Base-by-base conservation (phyloP, 1,284 basidiomycete genomes). In the Earliella scabrosa region DNA sequence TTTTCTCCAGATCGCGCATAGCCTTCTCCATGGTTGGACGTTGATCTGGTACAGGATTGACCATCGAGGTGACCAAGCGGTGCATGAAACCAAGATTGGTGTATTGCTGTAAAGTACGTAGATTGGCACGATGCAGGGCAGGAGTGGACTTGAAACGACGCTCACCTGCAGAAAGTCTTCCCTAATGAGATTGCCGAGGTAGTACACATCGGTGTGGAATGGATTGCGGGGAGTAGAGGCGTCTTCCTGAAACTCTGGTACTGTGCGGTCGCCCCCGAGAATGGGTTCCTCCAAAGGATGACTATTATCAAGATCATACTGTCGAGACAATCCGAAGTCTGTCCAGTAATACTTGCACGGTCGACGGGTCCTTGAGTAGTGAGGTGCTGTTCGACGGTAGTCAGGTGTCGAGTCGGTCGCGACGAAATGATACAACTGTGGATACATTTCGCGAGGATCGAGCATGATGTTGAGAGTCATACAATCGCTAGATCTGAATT, bases 401-500 rank as follows among this genome's bases (percentile, higher is more conserved):
- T 34, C 32, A 10, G 13, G 32, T 34, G 13, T 34, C 32, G 11
- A 10, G n/a, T 34, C 32, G 9, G n/a, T 34, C 32, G n/a, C n/a
- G 32, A 34, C 9, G 32, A 34, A 34, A 70, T 75, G 72, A 40
- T 63, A 73, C 18, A 60, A 59, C 18, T 68, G 29, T 7, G 63
- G 61, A 61, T 66, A 70, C 48, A 71, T 58, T 18, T 55, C 43
- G 14, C 46, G 45, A 1, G 72, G 66, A 49, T 76, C 75, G 50
- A 75, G 64, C 73, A 77, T 72, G 29, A 77, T 66, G 52, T 77
- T 77, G 16, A 61, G 39, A 4, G 27, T 9, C 35, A 70, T 69
- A 40, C 70, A 71, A 50, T 82, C 78, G 2, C 80, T 81, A 20
- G n/a, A n/a, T 4, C 2, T 10, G 8, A 32, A 26, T 14, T 20